Percentiles rank a stretch among this genome's conserved stretches.
Conservation (phyloP, 352 stramenopile genomes). For the Globisporangium ultimum region DNA sequence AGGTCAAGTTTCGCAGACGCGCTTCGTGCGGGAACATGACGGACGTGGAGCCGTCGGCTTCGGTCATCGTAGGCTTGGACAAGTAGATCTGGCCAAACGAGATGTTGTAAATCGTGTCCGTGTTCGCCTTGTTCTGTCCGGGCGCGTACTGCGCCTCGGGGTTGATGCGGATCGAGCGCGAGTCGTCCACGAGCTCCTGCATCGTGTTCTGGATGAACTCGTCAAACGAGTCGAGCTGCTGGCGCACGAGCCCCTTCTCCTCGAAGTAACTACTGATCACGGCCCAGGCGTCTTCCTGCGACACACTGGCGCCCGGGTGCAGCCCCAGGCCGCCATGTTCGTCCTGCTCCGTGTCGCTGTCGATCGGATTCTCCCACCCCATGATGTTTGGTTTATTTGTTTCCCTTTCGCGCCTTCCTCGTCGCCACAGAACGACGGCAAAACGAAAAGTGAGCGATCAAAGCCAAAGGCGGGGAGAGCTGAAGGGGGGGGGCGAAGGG, state of each 20-base stretch:
- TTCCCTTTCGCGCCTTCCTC: conserved; percentile 10
- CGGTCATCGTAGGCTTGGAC: conserved; percentile 95
- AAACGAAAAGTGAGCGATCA: conserved; percentile 28
- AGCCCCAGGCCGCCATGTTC: conserved; percentile 44
- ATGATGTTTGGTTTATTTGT: conserved; percentile 20
- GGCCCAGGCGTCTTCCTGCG: conserved; percentile 98
- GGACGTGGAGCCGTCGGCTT: conserved; percentile 95
- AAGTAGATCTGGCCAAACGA: conserved; percentile 99
- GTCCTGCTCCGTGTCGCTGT: conserved; percentile 55
- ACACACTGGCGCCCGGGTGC: conserved; percentile 82
- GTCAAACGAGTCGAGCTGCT: conserved; percentile 99
- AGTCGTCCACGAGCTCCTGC: conserved; percentile 99
- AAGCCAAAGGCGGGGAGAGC: background rate
- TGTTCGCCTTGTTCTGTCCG: conserved; percentile 91
- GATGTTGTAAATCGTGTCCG: conserved; percentile 93
- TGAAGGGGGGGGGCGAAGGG: background rate
- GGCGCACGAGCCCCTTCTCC: conserved; percentile 99
- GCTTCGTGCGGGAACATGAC: conserved; percentile 99
- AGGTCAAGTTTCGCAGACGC: conserved; percentile 98
- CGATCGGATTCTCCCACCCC: conserved; percentile 70
- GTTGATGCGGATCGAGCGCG: conserved; percentile 94
- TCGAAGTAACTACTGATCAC: conserved; percentile 99
- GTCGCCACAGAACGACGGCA: conserved; percentile 17
- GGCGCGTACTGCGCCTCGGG: conserved; percentile 96
- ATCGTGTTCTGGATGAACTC: conserved; percentile 99